These are phyloP conservation scores for Flaveria linearis DNA, from an alignment of 129 eudicot species.

Conservation along the genomic window DNA sequence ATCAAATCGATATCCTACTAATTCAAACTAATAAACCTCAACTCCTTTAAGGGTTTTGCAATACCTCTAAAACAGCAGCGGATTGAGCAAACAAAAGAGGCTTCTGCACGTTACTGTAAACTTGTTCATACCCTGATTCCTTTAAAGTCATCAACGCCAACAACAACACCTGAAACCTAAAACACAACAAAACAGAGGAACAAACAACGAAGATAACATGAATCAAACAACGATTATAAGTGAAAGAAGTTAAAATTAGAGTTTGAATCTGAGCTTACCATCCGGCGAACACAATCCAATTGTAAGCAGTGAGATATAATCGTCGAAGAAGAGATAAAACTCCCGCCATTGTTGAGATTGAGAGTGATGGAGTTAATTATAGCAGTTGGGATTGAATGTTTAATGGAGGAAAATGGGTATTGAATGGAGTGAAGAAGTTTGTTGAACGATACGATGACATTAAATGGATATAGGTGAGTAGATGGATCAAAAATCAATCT, in stretches of 20 bases:
- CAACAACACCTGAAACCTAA: slow-evolving; percentile 75
- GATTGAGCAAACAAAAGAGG: slow-evolving; percentile 89
- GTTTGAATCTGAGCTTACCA: slow-evolving; percentile 39
- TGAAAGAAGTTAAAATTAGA: not conserved
- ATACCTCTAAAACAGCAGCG: slow-evolving; percentile 90
- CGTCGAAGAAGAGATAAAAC: slow-evolving; percentile 48
- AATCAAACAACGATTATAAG: not conserved
- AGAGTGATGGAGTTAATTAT: not conserved
- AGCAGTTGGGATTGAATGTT: not conserved
- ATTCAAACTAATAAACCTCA: not conserved
- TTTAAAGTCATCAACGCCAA: slow-evolving; percentile 65
- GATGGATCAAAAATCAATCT: slow-evolving; percentile 29
- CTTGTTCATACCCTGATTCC: slow-evolving; percentile 68
- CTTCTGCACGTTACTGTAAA: slow-evolving; percentile 74
- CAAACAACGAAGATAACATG: not conserved
- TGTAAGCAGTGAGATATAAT: slow-evolving; percentile 64
- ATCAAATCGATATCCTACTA: not conserved
- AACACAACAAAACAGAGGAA: not conserved
- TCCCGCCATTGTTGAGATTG: slow-evolving; percentile 50
- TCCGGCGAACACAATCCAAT: slow-evolving; percentile 78
- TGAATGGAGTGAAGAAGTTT: not conserved
- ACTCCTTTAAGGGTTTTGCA: slow-evolving; percentile 17
- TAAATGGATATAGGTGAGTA: slow-evolving; percentile 49
- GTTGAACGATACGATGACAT: slow-evolving; percentile 23
- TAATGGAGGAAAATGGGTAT: slow-evolving; percentile 10